phyloP scores from a whole-genome alignment of 192 early-diverging fungal species.

The Entomortierella parvispora region DNA sequence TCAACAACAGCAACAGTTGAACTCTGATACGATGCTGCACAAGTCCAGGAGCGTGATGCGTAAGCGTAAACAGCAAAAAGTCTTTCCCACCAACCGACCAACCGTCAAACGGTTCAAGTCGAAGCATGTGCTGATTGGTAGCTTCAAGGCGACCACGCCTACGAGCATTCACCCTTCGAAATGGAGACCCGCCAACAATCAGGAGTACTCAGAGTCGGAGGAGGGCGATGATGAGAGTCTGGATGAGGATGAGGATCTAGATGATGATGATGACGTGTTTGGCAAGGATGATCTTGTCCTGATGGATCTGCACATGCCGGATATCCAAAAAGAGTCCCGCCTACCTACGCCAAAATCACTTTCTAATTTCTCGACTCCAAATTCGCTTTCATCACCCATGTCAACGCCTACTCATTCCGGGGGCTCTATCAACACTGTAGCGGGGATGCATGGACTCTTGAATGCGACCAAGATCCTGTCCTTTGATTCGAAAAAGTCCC shows the following conservation, averaged over 20 bases:
- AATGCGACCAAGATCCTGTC: constrained; percentile 49
- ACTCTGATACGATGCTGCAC: constrained; percentile 37
- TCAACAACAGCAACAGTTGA: constrained; percentile 43
- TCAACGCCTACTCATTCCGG: constrained; percentile 17
- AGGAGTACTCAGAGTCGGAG: constrained; percentile 45
- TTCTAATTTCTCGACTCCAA: constrained; percentile 30
- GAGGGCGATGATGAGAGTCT: constrained; percentile 42
- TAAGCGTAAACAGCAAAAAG: constrained; percentile 48
- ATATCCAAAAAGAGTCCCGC: constrained; percentile 28
- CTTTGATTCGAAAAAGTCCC: constrained; percentile 36
- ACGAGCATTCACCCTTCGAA: constrained; percentile 40
- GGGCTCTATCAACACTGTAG: constrained; percentile 6
- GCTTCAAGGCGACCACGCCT: constrained; percentile 43
- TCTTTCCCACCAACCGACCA: constrained; percentile 30
- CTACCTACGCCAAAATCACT: constrained; percentile 24
- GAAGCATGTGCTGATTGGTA: constrained; percentile 42
- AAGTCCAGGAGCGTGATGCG: constrained; percentile 41
- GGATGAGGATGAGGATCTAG: constrained; percentile 43
- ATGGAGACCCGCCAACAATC: constrained; percentile 48
- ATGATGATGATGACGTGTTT: constrained; percentile 49
- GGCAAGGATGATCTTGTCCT: constrained; percentile 49
- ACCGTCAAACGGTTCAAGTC: constrained; percentile 52
- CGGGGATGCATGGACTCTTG: constrained; percentile 42
- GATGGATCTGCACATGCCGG: constrained; percentile 51
- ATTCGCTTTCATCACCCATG: constrained; percentile 13